These are phyloP conservation scores for Metarhizium robertsii DNA, from an alignment of 2,329 filamentous ascomycete species.

Conservation along the genomic window DNA sequence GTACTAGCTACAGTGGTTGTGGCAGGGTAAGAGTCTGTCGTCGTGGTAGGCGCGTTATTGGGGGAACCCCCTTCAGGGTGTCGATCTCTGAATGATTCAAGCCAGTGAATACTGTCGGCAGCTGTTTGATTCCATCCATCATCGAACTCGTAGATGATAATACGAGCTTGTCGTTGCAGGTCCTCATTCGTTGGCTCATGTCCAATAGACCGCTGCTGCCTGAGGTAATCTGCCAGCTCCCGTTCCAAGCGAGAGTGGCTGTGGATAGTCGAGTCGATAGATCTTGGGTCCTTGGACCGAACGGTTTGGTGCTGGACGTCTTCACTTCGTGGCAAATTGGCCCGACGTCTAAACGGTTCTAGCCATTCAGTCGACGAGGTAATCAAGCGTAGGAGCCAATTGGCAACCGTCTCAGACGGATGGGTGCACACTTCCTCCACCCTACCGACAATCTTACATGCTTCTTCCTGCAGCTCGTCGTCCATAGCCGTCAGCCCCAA, in stretches of 20 bases:
- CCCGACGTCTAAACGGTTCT: slow-evolving; percentile 43
- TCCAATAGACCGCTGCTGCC: slow-evolving; percentile 32
- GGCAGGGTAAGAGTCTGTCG: slow-evolving; percentile 2
- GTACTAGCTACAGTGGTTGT: background rate
- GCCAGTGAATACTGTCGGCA: slow-evolving; percentile 46
- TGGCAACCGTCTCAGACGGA: slow-evolving; percentile 40
- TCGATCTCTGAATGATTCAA: slow-evolving; percentile 41
- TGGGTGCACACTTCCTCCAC: slow-evolving; percentile 42
- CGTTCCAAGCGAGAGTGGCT: slow-evolving; percentile 47
- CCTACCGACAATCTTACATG: slow-evolving; percentile 47
- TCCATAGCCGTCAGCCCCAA: slow-evolving; percentile 52
- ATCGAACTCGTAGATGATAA: slow-evolving; percentile 53
- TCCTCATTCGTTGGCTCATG: slow-evolving; percentile 42
- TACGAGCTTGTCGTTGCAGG: slow-evolving; percentile 46
- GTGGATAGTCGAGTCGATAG: slow-evolving; percentile 51
- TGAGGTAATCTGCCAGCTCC: slow-evolving; percentile 45
- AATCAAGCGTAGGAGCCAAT: slow-evolving; percentile 47
- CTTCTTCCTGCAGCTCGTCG: slow-evolving; percentile 49
- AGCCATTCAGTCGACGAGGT: slow-evolving; percentile 44
- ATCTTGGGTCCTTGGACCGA: slow-evolving; percentile 42
- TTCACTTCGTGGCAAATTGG: slow-evolving; percentile 46
- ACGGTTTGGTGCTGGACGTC: slow-evolving; percentile 39
- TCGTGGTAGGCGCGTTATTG: background rate
- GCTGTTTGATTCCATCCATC: slow-evolving; percentile 57
- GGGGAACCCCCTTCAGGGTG: slow-evolving; percentile 21